Conservation (phyloP, 495 filamentous ascomycete genomes). For the Penicillium chermesinum region DNA sequence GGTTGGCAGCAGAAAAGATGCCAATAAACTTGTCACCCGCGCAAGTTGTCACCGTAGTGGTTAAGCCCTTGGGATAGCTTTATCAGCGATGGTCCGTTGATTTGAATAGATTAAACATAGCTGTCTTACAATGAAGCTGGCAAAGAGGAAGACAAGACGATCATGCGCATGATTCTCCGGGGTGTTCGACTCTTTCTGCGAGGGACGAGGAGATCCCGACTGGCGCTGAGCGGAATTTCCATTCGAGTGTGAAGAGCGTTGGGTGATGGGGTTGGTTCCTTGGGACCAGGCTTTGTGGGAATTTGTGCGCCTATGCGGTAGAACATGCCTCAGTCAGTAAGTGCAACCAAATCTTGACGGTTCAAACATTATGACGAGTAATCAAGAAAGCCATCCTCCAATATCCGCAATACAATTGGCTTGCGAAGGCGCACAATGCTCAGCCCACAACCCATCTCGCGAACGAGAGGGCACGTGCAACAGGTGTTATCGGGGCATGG, state of each 20-base stretch:
- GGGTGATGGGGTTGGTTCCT: constrained; percentile 61
- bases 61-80: constrained; percentile 53
- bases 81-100: constrained; percentile 8
- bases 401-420: constrained; percentile 19
- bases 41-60: constrained; percentile 61
- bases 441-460: constrained; percentile 9
- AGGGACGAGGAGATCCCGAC: constrained; percentile 35
- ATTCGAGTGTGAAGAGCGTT: constrained; percentile 51
- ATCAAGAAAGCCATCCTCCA: background rate
- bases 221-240: constrained; percentile 46
- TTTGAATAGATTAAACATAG: background rate
- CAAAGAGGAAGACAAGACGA: constrained; percentile 57
- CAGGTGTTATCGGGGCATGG: constrained; percentile 5
- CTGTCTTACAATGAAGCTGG: constrained; percentile 57
- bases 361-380: too few species aligned
- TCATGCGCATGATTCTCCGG: constrained; percentile 62
- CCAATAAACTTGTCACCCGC: constrained; percentile 71
- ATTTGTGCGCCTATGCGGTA: constrained; percentile 40
- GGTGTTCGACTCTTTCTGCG: constrained; percentile 48
- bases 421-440: constrained; percentile 13
- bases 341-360: constrained; percentile 11
- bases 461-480: constrained; percentile 17
- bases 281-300: constrained; percentile 60
- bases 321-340: constrained; percentile 20
- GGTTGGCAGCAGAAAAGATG: constrained; percentile 56